phyloP scores from a whole-genome alignment of 257 asterid species.

The Prunella vulgaris region DNA sequence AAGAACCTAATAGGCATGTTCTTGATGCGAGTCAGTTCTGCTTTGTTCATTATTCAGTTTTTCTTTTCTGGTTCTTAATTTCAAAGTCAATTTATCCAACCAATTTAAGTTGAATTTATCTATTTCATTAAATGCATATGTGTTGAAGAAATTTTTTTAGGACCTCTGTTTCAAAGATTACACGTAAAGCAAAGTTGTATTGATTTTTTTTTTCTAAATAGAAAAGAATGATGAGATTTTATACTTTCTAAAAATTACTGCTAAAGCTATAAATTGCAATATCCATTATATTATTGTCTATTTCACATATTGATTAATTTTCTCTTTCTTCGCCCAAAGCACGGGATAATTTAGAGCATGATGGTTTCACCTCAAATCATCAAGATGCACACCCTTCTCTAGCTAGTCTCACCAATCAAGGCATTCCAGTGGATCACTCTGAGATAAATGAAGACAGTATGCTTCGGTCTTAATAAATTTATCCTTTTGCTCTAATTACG shows the following conservation, averaged over 20 bases:
- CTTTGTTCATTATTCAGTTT: not conserved
- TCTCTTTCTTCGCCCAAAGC: constrained; percentile 29
- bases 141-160: not conserved
- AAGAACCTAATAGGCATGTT: not conserved
- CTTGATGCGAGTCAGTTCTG: not conserved
- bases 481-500: constrained; percentile 19
- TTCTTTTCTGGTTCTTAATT: not conserved
- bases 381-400: constrained; percentile 33
- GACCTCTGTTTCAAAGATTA: not conserved
- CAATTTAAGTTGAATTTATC: constrained; percentile 1
- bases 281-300: not conserved
- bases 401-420: constrained; percentile 28
- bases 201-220: not conserved
- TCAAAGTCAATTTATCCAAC: not conserved
- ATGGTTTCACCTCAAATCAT: constrained; percentile 27
- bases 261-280: constrained; percentile 10
- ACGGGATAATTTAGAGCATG: constrained; percentile 34
- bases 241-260: not conserved
- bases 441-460: constrained; percentile 44
- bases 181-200: not conserved
- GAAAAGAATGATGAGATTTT: not conserved
- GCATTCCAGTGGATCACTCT: constrained; percentile 26
- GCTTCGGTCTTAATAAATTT: constrained; percentile 25
- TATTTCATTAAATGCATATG: not conserved
- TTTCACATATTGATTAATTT: constrained; percentile 1